Evolutionary conservation across 2,329 filamentous ascomycete species (phyloP), one percentile per base, ranked within the genome.

Genomic region (Xylariaceae sp.): DNA sequence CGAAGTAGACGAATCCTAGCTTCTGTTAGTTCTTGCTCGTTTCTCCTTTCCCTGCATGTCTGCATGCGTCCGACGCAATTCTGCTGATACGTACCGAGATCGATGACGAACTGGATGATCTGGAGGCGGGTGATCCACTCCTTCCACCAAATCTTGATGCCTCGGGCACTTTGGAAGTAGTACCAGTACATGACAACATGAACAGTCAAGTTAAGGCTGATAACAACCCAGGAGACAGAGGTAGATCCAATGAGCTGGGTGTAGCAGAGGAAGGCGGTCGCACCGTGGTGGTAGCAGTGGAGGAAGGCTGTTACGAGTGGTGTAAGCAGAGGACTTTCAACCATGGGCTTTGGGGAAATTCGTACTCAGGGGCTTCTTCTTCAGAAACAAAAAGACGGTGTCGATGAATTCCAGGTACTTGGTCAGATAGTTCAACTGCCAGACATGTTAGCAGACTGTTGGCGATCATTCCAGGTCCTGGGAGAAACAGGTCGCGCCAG

Each of bases 121-220:
- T 97, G 92, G 67, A 96, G 87, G 67, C 91, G 89, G 62, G 92
- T 97, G 69, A 97, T 95, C 87, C 92, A 97, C 76, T 96, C 90
- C 87, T 97, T 97, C 92, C 92, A 97, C 91, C 91, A 96, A 74
- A 96, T 94, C 66, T 86, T 86, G 71, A 97, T 83, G 61, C 94
- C 94, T 62, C 92, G 90, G 48, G 92, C 91, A 67, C 89, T 92
- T 81, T 97, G 92, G 86, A 97, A 97, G 83, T 97, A 97, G 85
- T 97, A 97, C 91, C 91, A 96, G 86, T 97, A 97, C 92, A 97
- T 97, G 68, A 96, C 88, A 51, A 97, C 92, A 75, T 97, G 92
- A 48, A 97, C 92, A 57, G 83, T 83, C 66, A 97, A 75, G 81
- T 97, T 97, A 63, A 97, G 83, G 47, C 83, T 86, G 69, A 97